A percentile compares a stretch with the other conserved stretches of the same genome.
These are phyloP conservation scores for Petunia hybrid DNA, from an alignment of 305 asterid species.

Conservation along the genomic window DNA sequence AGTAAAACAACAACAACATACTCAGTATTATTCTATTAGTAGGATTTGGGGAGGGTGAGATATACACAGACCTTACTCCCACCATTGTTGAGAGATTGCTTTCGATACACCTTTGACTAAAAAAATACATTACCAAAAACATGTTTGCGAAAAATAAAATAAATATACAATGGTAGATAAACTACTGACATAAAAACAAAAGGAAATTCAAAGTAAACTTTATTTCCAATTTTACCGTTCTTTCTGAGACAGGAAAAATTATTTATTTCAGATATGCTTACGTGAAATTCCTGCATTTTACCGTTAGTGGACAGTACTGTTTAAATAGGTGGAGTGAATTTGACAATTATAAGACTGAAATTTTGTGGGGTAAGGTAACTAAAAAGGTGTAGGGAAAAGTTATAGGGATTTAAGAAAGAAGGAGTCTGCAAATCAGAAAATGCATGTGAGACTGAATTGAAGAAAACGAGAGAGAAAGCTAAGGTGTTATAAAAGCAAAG, in stretches of 20 bases:
- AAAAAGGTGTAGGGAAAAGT: neutral
- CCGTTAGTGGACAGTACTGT: constrained; percentile 23
- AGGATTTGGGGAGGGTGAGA: no score
- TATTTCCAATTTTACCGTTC: neutral
- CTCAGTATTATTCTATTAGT: no score
- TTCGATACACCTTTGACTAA: no score
- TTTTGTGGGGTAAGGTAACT: neutral
- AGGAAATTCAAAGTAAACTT: no score
- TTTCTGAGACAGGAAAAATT: neutral
- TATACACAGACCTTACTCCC: no score
- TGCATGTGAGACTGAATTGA: constrained; percentile 27
- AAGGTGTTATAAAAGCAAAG: no score
- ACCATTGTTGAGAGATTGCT: no score
- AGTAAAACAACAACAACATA: no score
- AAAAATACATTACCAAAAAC: no score
- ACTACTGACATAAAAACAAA: no score
- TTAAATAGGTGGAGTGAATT: neutral
- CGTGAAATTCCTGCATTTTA: neutral
- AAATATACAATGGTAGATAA: no score
- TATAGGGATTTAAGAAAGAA: neutral
- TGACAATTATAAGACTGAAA: neutral
- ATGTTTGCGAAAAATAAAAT: no score
- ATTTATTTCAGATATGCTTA: neutral
- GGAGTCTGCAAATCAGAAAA: constrained; percentile 3
- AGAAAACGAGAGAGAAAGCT: neutral